Evolutionary conservation across 345 rosid species (phyloP), one percentile per base, ranked within the genome.

Genomic region (Eucalyptus victrix): DNA sequence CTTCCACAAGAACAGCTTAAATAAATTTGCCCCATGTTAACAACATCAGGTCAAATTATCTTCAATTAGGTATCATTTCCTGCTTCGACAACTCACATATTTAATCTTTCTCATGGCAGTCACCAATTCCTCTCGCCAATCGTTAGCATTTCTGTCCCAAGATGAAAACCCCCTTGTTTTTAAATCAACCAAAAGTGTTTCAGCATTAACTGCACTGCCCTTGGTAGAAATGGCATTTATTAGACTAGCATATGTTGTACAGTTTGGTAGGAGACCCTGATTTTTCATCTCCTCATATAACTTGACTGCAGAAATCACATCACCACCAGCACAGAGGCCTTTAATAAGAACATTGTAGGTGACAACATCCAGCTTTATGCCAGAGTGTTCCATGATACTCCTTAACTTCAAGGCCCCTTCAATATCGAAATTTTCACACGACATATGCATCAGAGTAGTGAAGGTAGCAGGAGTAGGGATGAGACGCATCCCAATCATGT

Each of bases 251-350:
- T 93, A 97, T 49, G 97, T 94, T 19, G 98, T 94, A 50, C 76
- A 92, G 92, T 94, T 94, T 34, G 98, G 96, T 94, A 94, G 93
- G n/a, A 96, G 92, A 50, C 92, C 94, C 81, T 88, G 91, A 87
- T 88, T 91, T 90, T 96, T 97, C 96, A 96, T 96, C 95, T 95
- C 97, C 92, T 95, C 93, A 90, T 95, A 96, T 91, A 95, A 93
- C 87, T 93, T 89, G 88, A 94, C 89, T 24, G 98, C 97, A 92
- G 90, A 88, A 72, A 85, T 90, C 87, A 93, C 87, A 89, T 96
- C 95, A 91, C 95, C 94, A 87, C 76, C 88, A 83, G 89, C 93
- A 92, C 98, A 96, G 50, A 93, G 90, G 89, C 97, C 99, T 12
- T 94, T 91, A 89, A 97, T 93, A 65, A 97, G 93, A 67, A 96